Percentiles rank a stretch among this genome's conserved stretches.
Evolutionary conservation across 768 basidiomycete genomes (phyloP).

Genomic region (Suillus decipiens): DNA sequence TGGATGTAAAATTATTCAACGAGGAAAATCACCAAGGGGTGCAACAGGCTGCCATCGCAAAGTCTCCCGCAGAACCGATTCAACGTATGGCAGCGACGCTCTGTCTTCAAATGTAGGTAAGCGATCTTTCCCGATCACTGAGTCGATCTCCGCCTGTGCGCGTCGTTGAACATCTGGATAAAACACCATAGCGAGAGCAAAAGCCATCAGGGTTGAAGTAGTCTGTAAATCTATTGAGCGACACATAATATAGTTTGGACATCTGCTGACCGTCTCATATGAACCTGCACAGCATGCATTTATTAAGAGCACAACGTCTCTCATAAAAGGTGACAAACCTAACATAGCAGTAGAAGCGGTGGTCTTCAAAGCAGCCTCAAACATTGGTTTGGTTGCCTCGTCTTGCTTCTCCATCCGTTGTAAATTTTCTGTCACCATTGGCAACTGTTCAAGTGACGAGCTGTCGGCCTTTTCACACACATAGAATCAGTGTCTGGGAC

Average conservation of each 20-base stretch:
- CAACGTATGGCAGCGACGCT: conserved; percentile 4
- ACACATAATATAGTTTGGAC: neutral
- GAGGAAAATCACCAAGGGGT: neutral
- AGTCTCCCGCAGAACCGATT: conserved; percentile 1
- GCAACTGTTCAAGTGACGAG: neutral
- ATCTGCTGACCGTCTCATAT: conserved; percentile 20
- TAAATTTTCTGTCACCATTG: conserved; percentile 18
- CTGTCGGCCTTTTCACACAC: neutral
- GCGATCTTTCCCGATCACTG: conserved; percentile 3
- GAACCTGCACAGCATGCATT: conserved; percentile 15
- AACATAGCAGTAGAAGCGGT: conserved; percentile 16
- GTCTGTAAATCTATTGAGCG: conserved; percentile 10
- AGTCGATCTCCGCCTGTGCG: conserved; percentile 20
- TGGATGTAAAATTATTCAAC: neutral
- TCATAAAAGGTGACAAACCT: conserved; percentile 12
- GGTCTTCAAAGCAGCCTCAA: conserved; percentile 12
- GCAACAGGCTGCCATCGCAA: neutral
- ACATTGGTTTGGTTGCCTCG: conserved; percentile 5
- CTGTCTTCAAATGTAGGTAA: neutral
- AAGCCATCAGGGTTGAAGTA: conserved; percentile 12
- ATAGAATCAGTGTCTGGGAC: neutral
- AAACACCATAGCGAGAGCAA: conserved; percentile 9
- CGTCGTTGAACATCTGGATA: conserved; percentile 17
- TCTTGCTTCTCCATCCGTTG: conserved; percentile 19
- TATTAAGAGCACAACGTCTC: neutral